phyloP scores from a whole-genome alignment of 257 asterid genomes.

The Plantago major region DNA sequence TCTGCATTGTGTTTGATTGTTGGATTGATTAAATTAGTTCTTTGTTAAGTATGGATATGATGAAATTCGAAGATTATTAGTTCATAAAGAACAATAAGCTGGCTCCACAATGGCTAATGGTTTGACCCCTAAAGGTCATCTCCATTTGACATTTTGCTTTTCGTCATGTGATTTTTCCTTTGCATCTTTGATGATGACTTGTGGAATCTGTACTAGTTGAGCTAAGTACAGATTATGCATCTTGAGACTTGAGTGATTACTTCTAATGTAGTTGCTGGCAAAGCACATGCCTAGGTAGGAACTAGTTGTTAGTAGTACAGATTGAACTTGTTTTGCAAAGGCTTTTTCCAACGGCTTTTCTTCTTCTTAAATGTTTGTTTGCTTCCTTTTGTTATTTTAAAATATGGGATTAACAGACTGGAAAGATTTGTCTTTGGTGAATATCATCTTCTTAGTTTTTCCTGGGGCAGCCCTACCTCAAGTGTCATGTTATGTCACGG shows the following conservation, averaged over 20 bases:
- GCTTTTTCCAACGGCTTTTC: slow-evolving; percentile 15
- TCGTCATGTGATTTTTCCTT: neutral
- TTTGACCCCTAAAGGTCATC: too few species aligned
- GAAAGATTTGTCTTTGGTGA: slow-evolving; percentile 14
- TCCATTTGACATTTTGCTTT: neutral
- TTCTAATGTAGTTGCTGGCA: slow-evolving; percentile 11
- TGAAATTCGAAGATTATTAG: too few species aligned
- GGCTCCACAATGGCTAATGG: too few species aligned
- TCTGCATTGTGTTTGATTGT: neutral
- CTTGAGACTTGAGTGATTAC: neutral
- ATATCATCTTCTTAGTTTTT: slow-evolving; percentile 6
- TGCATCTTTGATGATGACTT: neutral
- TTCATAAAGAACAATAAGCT: too few species aligned
- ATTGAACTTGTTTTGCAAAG: slow-evolving; percentile 3
- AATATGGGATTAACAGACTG: slow-evolving; percentile 18
- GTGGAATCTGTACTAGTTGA: too few species aligned
- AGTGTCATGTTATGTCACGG: slow-evolving; percentile 9
- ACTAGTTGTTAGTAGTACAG: neutral
- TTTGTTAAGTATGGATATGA: neutral
- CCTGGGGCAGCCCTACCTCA: neutral
- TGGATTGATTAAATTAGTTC: neutral
- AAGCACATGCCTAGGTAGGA: slow-evolving; percentile 14
- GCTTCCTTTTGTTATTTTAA: neutral
- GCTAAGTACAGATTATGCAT: too few species aligned
- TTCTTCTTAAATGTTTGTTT: neutral